Percentiles rank a stretch among this genome's conserved stretches.
Conservation (phyloP, 1,139 yeast genomes). For the Suhomyces panamericanus region DNA sequence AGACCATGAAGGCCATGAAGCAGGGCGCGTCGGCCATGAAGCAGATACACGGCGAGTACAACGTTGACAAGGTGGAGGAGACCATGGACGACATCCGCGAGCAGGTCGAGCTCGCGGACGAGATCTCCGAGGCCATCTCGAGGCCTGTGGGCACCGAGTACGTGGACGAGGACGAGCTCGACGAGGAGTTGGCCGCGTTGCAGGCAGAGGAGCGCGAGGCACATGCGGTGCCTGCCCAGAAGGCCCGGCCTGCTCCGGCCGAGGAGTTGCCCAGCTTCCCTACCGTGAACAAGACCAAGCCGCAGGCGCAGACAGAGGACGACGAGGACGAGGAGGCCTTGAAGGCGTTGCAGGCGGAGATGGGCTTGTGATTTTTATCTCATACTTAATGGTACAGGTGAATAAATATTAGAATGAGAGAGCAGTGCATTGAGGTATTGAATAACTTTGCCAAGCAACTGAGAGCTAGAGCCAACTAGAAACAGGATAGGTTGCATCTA, state of each 20-base stretch:
- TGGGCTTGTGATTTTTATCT: conserved; percentile 64
- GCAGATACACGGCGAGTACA: conserved; percentile 91
- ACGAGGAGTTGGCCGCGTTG: conserved; percentile 85
- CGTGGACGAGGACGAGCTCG: conserved; percentile 76
- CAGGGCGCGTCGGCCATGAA: conserved; percentile 97
- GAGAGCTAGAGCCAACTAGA: too few species aligned
- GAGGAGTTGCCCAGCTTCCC: conserved; percentile 52
- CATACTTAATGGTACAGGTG: neutral
- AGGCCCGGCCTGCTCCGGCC: conserved; percentile 20
- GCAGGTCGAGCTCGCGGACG: conserved; percentile 93
- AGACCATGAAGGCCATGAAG: conserved; percentile 98
- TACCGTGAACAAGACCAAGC: conserved; percentile 38
- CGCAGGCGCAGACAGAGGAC: conserved; percentile 53
- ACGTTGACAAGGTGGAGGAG: conserved; percentile 93
- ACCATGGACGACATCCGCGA: conserved; percentile 99
- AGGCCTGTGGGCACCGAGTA: conserved; percentile 83
- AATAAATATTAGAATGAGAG: too few species aligned
- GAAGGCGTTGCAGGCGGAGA: conserved; percentile 87
- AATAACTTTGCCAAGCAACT: too few species aligned
- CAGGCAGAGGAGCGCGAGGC: conserved; percentile 72
- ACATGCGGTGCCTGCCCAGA: conserved; percentile 24
- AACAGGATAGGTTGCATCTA: too few species aligned
- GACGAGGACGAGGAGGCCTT: conserved; percentile 92
- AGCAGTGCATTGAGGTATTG: too few species aligned
- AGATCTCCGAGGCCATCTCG: conserved; percentile 92